Percentiles rank a stretch among this genome's conserved stretches.
phyloP scores from a whole-genome alignment of 495 filamentous ascomycete genomes.

The Talaromyces ruber region DNA sequence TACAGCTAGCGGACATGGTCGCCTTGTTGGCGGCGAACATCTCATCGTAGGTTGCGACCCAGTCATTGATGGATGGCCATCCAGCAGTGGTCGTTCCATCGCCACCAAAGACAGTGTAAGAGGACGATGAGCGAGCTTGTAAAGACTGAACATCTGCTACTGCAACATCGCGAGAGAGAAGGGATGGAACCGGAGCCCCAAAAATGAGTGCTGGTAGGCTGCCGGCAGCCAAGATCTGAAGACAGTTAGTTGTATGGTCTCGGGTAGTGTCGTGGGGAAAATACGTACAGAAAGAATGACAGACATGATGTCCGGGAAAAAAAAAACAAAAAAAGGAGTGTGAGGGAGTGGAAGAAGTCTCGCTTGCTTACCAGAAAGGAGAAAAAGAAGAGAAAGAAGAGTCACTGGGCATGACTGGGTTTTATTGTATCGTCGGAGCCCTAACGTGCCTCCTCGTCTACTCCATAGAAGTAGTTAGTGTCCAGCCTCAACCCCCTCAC shows the following conservation, averaged over 20 bases:
- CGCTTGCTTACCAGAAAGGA: slow-evolving; percentile 7
- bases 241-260: background rate
- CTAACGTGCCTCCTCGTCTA: too few relatives aligned
- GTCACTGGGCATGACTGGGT: background rate
- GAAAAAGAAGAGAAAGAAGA: background rate
- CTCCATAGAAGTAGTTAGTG: too few relatives aligned
- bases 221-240: slow-evolving; percentile 8
- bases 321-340: slow-evolving; percentile 2
- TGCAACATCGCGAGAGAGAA: slow-evolving; percentile 6
- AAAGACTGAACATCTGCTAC: slow-evolving; percentile 2
- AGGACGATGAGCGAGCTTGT: background rate
- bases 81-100: slow-evolving; percentile 5
- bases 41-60: slow-evolving; percentile 4
- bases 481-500: background rate
- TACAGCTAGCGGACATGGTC: slow-evolving; percentile 33
- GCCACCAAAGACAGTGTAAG: slow-evolving; percentile 8
- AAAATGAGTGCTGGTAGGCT: slow-evolving; percentile 7
- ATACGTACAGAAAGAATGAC: slow-evolving; percentile 6
- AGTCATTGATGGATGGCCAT: slow-evolving; percentile 5
- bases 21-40: slow-evolving; percentile 35
- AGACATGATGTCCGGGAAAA: slow-evolving; percentile 5
- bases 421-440: background rate
- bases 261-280: background rate
- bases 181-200: slow-evolving; percentile 4
- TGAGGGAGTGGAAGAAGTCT: slow-evolving; percentile 8